Evolutionary conservation across 192 early-diverging fungal genomes (phyloP).

Genomic region (Nowakowskiella sp.): DNA sequence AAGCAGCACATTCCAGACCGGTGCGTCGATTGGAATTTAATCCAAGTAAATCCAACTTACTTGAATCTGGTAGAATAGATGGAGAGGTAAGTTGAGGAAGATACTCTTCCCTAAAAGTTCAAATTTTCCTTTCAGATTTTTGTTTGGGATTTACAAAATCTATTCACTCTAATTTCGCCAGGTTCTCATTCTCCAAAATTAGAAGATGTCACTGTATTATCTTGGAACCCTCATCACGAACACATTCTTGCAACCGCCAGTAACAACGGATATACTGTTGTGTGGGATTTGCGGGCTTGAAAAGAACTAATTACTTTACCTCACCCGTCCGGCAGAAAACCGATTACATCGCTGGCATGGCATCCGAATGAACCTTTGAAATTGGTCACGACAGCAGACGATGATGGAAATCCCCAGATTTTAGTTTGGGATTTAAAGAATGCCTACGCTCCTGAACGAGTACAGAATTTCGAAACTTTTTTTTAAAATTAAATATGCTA

Average conservation of each 20-base stretch:
- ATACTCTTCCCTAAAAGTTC: background rate
- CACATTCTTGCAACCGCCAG: slow-evolving; percentile 90
- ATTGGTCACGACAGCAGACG: slow-evolving; percentile 85
- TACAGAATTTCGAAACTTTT: slow-evolving; percentile 13
- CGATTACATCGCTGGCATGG: slow-evolving; percentile 81
- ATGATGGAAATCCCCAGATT: slow-evolving; percentile 82
- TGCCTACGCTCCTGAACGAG: slow-evolving; percentile 79
- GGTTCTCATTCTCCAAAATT: slow-evolving; percentile 74
- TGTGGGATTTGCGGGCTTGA: slow-evolving; percentile 89
- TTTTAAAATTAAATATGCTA: background rate
- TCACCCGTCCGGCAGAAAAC: slow-evolving; percentile 57
- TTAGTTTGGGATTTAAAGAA: slow-evolving; percentile 95
- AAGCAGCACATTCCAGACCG: slow-evolving; percentile 74
- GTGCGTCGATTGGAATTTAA: slow-evolving; percentile 93
- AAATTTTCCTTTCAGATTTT: slow-evolving; percentile 49
- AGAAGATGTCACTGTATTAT: slow-evolving; percentile 79
- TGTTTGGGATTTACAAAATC: slow-evolving; percentile 91
- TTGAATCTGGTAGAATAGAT: slow-evolving; percentile 83
- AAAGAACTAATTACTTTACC: slow-evolving; percentile 76
- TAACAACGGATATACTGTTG: slow-evolving; percentile 85
- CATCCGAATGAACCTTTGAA: slow-evolving; percentile 89
- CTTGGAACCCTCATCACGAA: slow-evolving; percentile 88
- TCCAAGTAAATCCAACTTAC: slow-evolving; percentile 70
- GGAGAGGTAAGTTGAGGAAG: slow-evolving; percentile 61
- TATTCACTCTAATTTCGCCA: slow-evolving; percentile 80